Base-by-base conservation (phyloP, 2,329 filamentous ascomycete species). In the Setomelanomma holmii region DNA sequence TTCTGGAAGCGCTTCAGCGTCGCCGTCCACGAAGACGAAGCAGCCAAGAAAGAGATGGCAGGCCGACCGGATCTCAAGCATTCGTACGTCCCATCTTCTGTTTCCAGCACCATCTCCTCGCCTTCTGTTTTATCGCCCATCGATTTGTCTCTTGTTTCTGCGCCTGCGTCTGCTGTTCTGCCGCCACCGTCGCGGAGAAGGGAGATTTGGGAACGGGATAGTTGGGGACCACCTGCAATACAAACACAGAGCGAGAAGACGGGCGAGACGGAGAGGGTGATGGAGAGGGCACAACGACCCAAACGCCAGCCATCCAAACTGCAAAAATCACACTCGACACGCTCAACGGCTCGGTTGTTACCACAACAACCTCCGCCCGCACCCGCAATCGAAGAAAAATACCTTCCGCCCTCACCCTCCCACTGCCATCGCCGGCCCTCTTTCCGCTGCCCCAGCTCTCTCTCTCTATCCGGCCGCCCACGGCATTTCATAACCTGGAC, bases 1-100 rank as follows among this genome's bases (percentile, higher is more conserved):
- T 86, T 86, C 73, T 86, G 84, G 84, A 79, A 79, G 49, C 81
- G 84, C 61, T 86, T 86, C 75, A 84, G 81, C 53, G 70, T 77
- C 44, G 84, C 84, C 33, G 81, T 85, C 1, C 84, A 85, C 64
- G 70, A 78, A 45, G 82, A 85, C 58, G 83, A 85, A 61, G 77
- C 81, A 58, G 67, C 68, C 4, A 65, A 67, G 36, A 51, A 56
- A 24, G 52, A 60, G 51, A 49, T 50, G 49, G 38, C 50, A 57
- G 40, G 50, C 43, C 19, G 51, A 53, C 47, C 55, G 48, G 55
- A 72, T 38, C 51, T 71, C 27, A 71, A 76, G 55, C 72, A 76
- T 52, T 64, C 73, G 77, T 79, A 75, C 58, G 73, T 73, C 50
- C 49, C 47, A 27, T 56, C 61, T 17, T 34, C 35, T 20, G 21